Evolutionary conservation across 441 rosid species (phyloP), one percentile per base, ranked within the genome.

Genomic region (Populus hybrid): DNA sequence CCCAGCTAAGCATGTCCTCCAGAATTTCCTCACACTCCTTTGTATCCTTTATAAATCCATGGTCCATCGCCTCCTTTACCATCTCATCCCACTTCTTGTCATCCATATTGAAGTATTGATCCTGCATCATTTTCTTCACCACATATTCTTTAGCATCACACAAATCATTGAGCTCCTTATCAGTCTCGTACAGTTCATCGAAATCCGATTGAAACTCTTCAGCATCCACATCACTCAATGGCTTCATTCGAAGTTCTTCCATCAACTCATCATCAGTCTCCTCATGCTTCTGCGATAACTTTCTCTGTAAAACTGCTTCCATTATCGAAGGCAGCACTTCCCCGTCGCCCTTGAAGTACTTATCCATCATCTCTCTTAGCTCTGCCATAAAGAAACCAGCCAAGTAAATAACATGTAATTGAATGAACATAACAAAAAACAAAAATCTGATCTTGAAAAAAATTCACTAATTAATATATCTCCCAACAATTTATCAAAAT

Each of bases 1-100:
- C 93, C 98, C 97, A 95, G 67, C 84, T 79, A 77, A 91, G 93
- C 95, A 90, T 93, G 86, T 90, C 98, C 85, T 95, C 97, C 40
- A 95, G 85, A 83, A 91, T 86, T 64, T 83, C 87, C 71, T 92
- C 99, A 73, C 96, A 92, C 77, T 91, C 90, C 81, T 80, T 85
- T 6, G 98, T 93, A 81, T 90, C 90, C 69, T 68, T 86, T 45
- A 92, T 76, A 83, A 80, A 71, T 26, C 98, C 97, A n/a, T 89
- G 86, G 61, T 85, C 80, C 45, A 86, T 76, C 0, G 91, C 92
- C 79, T 95, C 97, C 75, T 79, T 83, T 78, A 95, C 65, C 90
- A 95, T 89, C 33, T 74, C 87, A 80, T 95, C 99, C 96, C 97
- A 95, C 84, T 93, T 91, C 86, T 82, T 84, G 7, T 87, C 93